Evolutionary conservation across 257 asterid genomes (phyloP), one percentile per base, ranked within the genome.

Genomic region (Solanum appendiculatum): DNA sequence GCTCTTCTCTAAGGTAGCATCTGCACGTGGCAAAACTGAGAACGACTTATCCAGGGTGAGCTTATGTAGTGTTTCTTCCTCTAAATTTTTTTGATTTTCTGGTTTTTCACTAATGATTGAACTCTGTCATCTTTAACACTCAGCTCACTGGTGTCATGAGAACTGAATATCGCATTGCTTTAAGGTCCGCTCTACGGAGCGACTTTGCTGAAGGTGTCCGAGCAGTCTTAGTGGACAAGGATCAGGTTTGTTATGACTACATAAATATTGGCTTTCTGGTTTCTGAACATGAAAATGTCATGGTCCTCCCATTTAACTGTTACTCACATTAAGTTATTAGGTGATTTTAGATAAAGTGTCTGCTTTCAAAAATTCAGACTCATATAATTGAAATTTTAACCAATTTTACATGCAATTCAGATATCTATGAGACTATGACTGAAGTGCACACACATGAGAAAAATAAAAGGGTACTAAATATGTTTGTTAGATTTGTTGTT

Each of bases 131-230:
- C 82, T 33, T 83, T 82, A 88, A 82, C 88, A 85, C 85, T 84
- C 91, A 97, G 99, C 93, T 97, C 88, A 90, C 90, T 87, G 97
- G 98, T 60, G 99, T 97, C 90, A 94, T 97, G 98, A 94, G 91
- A 93, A 88, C 93, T 44, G 99, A 97, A 87, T 95, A 95, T 88
- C 94, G 98, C 68, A 93, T 97, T 74, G 98, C 98, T 87, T 1
- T 94, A 88, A 94, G 98, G 91, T 91, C 95, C 36, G 89, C 98
- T 87, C 94, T 94, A 36, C 93, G 97, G 88, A 91, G 89, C 91
- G 99, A 95, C 93, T 95, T 97, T 86, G 78, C 91, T 14, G 99
- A 97, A 93, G 99, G 99, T 84, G 99, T 97, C 74, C 95, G 99
- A 70, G 99, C 99, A 69, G 97, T 97, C 90, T 92, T 97, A 90